Evolutionary conservation across 1,284 basidiomycete genomes (phyloP), one percentile per base, ranked within the genome.

Genomic region (Polyporus tsugae): DNA sequence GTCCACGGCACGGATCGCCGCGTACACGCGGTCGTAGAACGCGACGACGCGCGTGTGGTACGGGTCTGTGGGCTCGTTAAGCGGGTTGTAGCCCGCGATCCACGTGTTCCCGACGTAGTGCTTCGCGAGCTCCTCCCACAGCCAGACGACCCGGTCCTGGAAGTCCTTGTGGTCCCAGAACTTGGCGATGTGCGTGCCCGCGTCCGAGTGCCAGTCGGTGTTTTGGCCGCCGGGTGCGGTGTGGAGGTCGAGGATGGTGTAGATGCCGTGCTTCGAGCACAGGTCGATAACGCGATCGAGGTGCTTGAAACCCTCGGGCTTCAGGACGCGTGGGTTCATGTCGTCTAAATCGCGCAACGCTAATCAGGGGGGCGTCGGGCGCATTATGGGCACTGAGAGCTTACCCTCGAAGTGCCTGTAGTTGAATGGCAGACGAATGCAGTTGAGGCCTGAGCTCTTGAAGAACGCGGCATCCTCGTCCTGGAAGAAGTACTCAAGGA

Each of bases 401-500:
- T 57, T 29, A 61, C 62, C 75, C 70, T 92, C 89, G 70, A 92
- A 91, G 73, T 93, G 90, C 35, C 85, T 82, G 77, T 92, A 91
- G 74, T 89, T 90, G 76, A 92, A 85, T 5, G 90, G 83, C 60
- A 91, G 80, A 19, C 92, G 87, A 63, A 93, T 89, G 74, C 90
- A 92, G 79, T 93, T 94, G 69, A 94, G 78, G 0, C 91, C 90
- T 4, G 92, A 84, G 29, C 83, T 86, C 75, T 87, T 87, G 81
- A 91, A 92, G 82, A 91, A 92, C 62, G 82, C 81, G 19, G 91
- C 91, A 76, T 94, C 92, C 25, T 83, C 82, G 35, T 90, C 90
- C 35, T 83, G 82, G 80, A 93, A 94, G 82, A 94, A 93, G 79
- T 92, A 86, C 74, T 92, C 88, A n/a, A 93, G 81, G 79, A 92